phyloP scores from a whole-genome alignment of 257 asterid species.

The Nicotiana otophora region DNA sequence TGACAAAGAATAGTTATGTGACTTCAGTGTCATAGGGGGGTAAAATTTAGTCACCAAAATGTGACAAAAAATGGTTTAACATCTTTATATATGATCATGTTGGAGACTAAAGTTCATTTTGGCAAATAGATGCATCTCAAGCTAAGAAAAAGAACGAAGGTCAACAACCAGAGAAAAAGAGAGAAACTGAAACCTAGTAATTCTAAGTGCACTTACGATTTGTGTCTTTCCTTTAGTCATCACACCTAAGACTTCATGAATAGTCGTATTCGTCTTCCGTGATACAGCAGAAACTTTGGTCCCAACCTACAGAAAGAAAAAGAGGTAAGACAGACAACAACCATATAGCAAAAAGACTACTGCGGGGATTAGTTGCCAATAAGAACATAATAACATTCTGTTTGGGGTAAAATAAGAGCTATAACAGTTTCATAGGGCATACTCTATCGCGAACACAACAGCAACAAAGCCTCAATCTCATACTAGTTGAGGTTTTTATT shows the following conservation, averaged over 20 bases:
- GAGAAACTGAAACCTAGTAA: background rate
- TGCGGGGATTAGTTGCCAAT: background rate
- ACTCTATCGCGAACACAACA: background rate
- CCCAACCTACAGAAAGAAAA: constrained; percentile 59
- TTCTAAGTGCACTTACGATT: constrained; percentile 50
- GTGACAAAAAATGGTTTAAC: too few relatives aligned
- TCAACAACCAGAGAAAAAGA: background rate
- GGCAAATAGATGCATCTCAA: background rate
- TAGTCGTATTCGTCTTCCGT: constrained; percentile 77
- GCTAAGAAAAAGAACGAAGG: background rate
- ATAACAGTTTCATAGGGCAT: background rate
- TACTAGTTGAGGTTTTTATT: background rate
- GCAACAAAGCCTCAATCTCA: background rate
- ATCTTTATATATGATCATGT: background rate
- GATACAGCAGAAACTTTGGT: constrained; percentile 92
- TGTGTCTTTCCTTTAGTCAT: constrained; percentile 70
- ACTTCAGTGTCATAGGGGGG: background rate
- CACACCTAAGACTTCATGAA: constrained; percentile 88
- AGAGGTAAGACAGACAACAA: background rate
- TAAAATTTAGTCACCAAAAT: background rate
- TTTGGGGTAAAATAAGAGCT: background rate
- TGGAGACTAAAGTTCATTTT: background rate
- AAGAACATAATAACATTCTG: background rate
- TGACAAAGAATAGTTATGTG: background rate
- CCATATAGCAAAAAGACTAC: background rate